Conservation (phyloP, 2,329 filamentous ascomycete species). For the Dryadomyces sulphureus region DNA sequence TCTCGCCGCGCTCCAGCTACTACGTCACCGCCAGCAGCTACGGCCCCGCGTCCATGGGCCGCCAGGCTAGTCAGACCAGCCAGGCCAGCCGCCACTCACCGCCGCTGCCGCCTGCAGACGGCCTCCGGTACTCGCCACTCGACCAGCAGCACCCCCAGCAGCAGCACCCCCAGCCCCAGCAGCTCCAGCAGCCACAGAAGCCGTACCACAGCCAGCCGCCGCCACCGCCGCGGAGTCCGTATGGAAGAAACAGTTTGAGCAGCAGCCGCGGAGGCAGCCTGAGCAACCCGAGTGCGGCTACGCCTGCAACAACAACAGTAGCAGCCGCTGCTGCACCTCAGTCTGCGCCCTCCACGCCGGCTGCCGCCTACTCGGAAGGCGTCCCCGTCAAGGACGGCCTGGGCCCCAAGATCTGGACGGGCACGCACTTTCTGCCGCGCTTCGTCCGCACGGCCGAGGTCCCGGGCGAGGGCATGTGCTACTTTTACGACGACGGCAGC, state of each 20-base stretch:
- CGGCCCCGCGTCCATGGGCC: not conserved
- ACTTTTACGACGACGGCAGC: conserved; percentile 73
- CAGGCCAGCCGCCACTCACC: not conserved
- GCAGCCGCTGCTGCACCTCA: not conserved
- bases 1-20: conserved; percentile 1
- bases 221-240: not conserved
- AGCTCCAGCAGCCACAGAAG: not conserved
- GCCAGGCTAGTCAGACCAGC: not conserved
- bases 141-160: not conserved
- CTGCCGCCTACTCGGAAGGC: conserved; percentile 22
- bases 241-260: not conserved
- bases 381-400: conserved; percentile 41
- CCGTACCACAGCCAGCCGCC: conserved; percentile 1
- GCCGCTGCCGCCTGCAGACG: not conserved
- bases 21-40: conserved; percentile 4
- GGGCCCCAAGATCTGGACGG: conserved; percentile 56
- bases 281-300: not conserved
- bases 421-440: conserved; percentile 50
- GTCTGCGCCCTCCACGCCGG: not conserved
- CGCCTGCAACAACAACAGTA: not conserved
- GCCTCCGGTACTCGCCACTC: not conserved
- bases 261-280: not conserved
- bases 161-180: not conserved
- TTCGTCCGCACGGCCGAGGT: conserved; percentile 52
- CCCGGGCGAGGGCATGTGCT: conserved; percentile 66